These are phyloP conservation scores for Nannochloropsis gaditana DNA, from an alignment of 108 stramenopile species.

Conservation along the genomic window DNA sequence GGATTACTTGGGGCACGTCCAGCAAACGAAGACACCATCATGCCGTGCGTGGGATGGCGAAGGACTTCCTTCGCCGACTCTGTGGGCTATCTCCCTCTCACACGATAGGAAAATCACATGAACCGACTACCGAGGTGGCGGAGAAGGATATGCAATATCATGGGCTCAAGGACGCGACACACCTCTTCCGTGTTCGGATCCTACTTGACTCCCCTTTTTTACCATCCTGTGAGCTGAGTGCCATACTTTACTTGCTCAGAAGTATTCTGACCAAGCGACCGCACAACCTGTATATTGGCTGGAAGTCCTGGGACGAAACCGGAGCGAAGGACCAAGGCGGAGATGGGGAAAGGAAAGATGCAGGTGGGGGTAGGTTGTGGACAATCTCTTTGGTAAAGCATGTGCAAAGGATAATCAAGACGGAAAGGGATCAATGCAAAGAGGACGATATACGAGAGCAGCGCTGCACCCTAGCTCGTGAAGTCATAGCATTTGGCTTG, in stretches of 20 bases:
- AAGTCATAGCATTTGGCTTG: not conserved
- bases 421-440: too few relatives aligned
- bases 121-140: not conserved
- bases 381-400: not conserved
- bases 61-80: not conserved
- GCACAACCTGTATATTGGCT: not conserved
- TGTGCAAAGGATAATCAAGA: not conserved
- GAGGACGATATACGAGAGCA: not conserved
- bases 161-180: not conserved
- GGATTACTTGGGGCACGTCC: not conserved
- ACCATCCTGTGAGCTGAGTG: not conserved
- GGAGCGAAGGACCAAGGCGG: too few relatives aligned
- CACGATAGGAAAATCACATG: not conserved
- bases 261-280: not conserved
- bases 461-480: not conserved
- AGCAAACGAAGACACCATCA: not conserved
- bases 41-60: not conserved
- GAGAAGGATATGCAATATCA: not conserved
- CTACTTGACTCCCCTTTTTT: not conserved
- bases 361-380: not conserved
- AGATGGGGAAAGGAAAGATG: not conserved
- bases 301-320: too few relatives aligned
- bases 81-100: not conserved
- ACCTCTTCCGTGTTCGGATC: not conserved
- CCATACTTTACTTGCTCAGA: not conserved